These are phyloP conservation scores for Pseudogymnoascus sp. DNA, from an alignment of 2,329 filamentous ascomycete species.

Conservation along the genomic window DNA sequence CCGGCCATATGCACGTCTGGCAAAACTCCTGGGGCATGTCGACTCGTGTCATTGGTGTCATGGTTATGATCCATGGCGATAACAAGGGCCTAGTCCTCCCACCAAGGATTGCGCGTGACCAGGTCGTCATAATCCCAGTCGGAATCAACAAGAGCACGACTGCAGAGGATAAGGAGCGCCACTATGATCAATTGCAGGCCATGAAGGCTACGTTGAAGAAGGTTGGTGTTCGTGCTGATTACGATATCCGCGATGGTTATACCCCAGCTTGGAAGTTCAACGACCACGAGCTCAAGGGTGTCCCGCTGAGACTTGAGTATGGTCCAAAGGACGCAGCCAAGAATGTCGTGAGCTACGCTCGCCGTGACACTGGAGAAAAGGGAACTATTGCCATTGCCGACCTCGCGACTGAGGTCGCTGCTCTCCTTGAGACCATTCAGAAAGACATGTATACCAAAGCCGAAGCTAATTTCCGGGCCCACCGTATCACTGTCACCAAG, in stretches of 20 bases:
- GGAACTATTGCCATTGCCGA: conserved; percentile 67
- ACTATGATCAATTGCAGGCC: conserved; percentile 66
- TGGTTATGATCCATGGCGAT: conserved; percentile 97
- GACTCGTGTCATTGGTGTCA: conserved; percentile 93
- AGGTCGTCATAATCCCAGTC: conserved; percentile 82
- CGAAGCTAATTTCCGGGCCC: conserved; percentile 65
- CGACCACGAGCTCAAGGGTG: conserved; percentile 95
- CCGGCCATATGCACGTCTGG: conserved; percentile 79
- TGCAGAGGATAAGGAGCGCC: conserved; percentile 66
- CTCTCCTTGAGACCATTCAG: conserved; percentile 84
- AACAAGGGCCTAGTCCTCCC: conserved; percentile 92
- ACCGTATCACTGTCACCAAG: conserved; percentile 71
- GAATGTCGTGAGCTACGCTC: conserved; percentile 72
- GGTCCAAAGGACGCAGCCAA: conserved; percentile 89
- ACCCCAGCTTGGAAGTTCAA: conserved; percentile 97
- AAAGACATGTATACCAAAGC: conserved; percentile 68
- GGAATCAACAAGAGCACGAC: conserved; percentile 84
- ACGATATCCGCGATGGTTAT: conserved; percentile 82
- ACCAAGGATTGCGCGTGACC: conserved; percentile 77
- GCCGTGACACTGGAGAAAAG: conserved; percentile 83
- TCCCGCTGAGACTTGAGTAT: conserved; percentile 89
- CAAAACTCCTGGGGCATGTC: conserved; percentile 99
- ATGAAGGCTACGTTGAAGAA: conserved; percentile 61
- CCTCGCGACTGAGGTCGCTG: conserved; percentile 63
- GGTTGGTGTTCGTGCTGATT: conserved; percentile 67